Evolutionary conservation across 2,329 filamentous ascomycete species (phyloP), one percentile per base, ranked within the genome.

Genomic region (Ampelomyces quisqualis): DNA sequence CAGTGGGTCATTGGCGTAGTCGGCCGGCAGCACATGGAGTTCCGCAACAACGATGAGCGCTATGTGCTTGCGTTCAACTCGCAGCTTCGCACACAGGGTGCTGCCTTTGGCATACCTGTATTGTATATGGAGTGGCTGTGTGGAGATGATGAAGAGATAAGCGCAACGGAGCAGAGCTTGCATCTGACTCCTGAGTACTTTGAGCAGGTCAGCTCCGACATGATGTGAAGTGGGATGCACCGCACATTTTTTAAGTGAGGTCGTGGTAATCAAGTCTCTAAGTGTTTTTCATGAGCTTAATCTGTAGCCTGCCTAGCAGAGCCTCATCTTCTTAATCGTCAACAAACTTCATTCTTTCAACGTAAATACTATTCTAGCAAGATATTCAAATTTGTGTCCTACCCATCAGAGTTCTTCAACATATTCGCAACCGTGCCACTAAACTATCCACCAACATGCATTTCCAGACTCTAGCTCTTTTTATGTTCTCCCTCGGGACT

Each of bases 111-210:
- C 2, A n/a, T 63, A 4, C 57, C 55, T 2, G 27, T 19, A 2
- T 32, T 45, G 7, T 54, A 47, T 19, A 29, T 49, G 17, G 48
- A 53, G 8, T 63, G 55, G 57, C 40, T 62, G 6, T 55, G 45
- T 23, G 57, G 57, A 1, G 46, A 54, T 28, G 45, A 52, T 7
- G 35, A 39, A 27, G 40, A 19, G 34, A 20, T 39, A 5, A 47
- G 39, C 18, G 38, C 45, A 2, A 39, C 43, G 1, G 48, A 59
- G 34, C 45, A 53, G 17, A 32, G 39, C 15, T 38, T 55, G 28
- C 29, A 40, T 5, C 22, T 61, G 24, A 58, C 53, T n/a, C 20
- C 33, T 0, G 28, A 45, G 8, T 55, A 43, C 38, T 60, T 60
- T 17, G 20, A 45, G 14, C 45, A 37, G 19, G 11, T 31, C 9